Conservation (phyloP, 345 rosid genomes). For the Brassica nigra region DNA sequence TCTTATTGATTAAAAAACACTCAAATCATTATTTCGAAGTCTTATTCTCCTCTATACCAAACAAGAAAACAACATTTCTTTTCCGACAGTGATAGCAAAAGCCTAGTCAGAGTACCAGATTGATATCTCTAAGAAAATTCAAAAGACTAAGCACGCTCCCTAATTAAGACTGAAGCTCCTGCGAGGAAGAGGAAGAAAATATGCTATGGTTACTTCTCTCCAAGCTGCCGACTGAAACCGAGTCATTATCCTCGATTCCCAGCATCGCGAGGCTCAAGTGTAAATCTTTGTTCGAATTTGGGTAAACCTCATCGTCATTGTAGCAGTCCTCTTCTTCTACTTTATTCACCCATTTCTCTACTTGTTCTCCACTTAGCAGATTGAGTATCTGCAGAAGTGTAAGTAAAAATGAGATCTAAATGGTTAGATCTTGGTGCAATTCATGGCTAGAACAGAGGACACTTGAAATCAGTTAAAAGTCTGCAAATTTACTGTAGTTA, state of each 20-base stretch:
- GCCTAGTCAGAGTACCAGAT: slow-evolving; percentile 8
- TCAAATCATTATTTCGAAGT: not conserved
- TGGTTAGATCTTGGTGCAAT: not conserved
- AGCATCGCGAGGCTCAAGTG: slow-evolving; percentile 75
- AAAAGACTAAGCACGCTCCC: slow-evolving; percentile 5
- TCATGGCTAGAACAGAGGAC: slow-evolving; percentile 1
- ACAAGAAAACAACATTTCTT: not conserved
- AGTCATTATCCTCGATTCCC: slow-evolving; percentile 61
- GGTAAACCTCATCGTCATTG: slow-evolving; percentile 80
- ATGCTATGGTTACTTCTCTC: slow-evolving; percentile 54
- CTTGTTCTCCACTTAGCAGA: slow-evolving; percentile 57
- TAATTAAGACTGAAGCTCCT: slow-evolving; percentile 58
- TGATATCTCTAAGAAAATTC: not conserved
- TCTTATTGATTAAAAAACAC: not conserved
- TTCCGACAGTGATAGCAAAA: slow-evolving; percentile 25
- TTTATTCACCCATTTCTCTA: slow-evolving; percentile 40
- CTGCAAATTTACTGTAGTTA: not conserved
- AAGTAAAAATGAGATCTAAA: not conserved
- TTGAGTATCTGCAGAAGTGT: slow-evolving; percentile 55
- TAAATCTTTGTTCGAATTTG: slow-evolving; percentile 56
- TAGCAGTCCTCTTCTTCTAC: slow-evolving; percentile 47
- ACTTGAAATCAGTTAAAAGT: not conserved
- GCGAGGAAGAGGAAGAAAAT: slow-evolving; percentile 49
- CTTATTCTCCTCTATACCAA: slow-evolving; percentile 18
- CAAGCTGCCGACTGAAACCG: slow-evolving; percentile 60